Percentiles rank a stretch among this genome's conserved stretches.
Conservation (phyloP, 2,329 filamentous ascomycete genomes). For the Calonectria crousiana region DNA sequence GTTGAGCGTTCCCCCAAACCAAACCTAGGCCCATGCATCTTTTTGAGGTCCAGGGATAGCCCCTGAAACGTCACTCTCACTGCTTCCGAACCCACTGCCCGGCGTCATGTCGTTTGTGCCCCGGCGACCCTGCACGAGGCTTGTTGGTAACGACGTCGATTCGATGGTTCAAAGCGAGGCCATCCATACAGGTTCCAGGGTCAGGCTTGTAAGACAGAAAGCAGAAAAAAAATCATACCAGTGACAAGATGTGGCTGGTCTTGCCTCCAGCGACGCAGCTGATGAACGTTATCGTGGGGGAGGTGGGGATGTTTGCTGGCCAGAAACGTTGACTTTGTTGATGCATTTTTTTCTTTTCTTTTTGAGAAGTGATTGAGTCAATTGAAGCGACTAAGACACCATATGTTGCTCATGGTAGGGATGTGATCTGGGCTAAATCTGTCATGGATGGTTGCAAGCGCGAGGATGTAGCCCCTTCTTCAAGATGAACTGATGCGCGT, state of each 20-base stretch:
- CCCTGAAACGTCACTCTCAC: conserved; percentile 44
- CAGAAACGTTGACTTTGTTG: conserved; percentile 21
- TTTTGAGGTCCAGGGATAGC: conserved; percentile 37
- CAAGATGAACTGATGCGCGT: conserved; percentile 18
- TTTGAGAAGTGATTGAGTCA: neutral
- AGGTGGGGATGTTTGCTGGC: conserved; percentile 31
- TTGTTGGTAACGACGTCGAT: conserved; percentile 38
- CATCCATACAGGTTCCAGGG: conserved; percentile 25
- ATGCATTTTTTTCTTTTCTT: conserved; percentile 8
- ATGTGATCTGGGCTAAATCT: conserved; percentile 2
- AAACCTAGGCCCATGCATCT: conserved; percentile 6
- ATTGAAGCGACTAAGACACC: neutral
- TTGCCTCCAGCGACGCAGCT: conserved; percentile 16
- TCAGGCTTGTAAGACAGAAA: conserved; percentile 18
- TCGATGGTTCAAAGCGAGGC: conserved; percentile 25
- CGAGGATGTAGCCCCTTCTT: neutral
- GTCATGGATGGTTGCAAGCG: conserved; percentile 21
- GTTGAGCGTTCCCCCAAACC: conserved; percentile 7
- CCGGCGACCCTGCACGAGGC: conserved; percentile 37
- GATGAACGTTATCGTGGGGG: conserved; percentile 26
- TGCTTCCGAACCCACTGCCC: conserved; percentile 35
- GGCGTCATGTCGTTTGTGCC: conserved; percentile 31
- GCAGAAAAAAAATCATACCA: conserved; percentile 26
- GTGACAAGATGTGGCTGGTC: neutral
- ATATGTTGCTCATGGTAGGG: neutral